phyloP scores from a whole-genome alignment of 208 protist species.

The Histomonas meleagridis region DNA sequence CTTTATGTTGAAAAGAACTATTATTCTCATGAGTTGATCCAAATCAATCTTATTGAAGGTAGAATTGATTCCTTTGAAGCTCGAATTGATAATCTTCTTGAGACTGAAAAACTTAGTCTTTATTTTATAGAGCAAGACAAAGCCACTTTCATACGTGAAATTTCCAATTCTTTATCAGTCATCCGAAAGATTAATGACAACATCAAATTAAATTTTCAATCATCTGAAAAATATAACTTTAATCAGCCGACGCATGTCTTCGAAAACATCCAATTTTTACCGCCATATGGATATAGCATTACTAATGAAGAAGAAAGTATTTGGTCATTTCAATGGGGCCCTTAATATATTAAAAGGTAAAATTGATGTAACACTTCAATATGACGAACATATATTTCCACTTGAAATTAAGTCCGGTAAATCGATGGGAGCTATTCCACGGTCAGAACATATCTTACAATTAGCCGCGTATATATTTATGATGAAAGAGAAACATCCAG shows the following conservation, averaged over 20 bases:
- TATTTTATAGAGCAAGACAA: too few relatives aligned
- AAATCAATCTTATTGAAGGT: background rate
- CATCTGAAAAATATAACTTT: too few relatives aligned
- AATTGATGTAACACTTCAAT: background rate
- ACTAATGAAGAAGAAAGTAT: constrained; percentile 18
- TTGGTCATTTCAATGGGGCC: constrained; percentile 19
- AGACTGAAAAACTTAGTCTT: background rate
- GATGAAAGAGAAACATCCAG: background rate
- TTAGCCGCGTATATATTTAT: background rate
- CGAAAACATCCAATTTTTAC: background rate
- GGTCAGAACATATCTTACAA: background rate
- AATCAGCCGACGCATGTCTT: too few relatives aligned
- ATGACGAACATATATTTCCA: background rate
- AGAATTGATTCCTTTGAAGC: background rate
- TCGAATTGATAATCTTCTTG: background rate
- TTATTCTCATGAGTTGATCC: background rate
- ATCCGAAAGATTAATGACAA: too few relatives aligned
- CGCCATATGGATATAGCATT: background rate
- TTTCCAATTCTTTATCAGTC: too few relatives aligned
- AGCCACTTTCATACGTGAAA: too few relatives aligned
- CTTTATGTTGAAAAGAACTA: background rate
- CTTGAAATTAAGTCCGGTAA: background rate
- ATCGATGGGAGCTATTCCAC: background rate
- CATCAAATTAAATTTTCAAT: too few relatives aligned
- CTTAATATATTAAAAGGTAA: constrained; percentile 35